phyloP scores from a whole-genome alignment of 352 stramenopile species.

The Blastocystis sp. region DNA sequence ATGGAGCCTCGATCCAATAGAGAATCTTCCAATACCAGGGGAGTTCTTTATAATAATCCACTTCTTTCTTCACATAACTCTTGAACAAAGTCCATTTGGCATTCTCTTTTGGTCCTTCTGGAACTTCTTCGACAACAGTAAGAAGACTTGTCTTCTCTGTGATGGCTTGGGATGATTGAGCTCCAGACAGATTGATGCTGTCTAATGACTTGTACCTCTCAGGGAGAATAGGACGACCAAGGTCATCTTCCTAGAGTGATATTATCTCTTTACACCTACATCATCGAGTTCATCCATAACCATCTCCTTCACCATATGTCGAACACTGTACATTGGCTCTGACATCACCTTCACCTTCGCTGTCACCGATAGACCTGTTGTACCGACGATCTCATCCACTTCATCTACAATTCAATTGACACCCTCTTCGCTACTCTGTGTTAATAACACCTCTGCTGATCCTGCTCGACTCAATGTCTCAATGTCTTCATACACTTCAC shows the following conservation, averaged over 20 bases:
- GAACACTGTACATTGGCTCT: slow-evolving; percentile 42
- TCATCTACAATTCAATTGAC: neutral
- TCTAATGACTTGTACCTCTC: neutral
- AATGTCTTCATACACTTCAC: slow-evolving; percentile 46
- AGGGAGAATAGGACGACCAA: slow-evolving; percentile 1
- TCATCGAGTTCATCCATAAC: slow-evolving; percentile 58
- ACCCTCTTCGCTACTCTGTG: neutral
- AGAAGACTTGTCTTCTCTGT: neutral
- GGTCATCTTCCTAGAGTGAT: neutral
- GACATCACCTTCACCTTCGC: slow-evolving; percentile 66
- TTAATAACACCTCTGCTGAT: slow-evolving; percentile 18
- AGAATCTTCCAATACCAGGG: slow-evolving; percentile 33
- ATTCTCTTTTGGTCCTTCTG: neutral
- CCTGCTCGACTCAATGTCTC: neutral
- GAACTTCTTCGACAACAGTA: neutral
- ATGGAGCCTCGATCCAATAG: slow-evolving; percentile 75
- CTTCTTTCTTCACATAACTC: neutral
- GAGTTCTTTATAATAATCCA: slow-evolving; percentile 40
- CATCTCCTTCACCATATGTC: slow-evolving; percentile 63
- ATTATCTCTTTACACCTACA: neutral
- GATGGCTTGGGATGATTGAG: too few species aligned
- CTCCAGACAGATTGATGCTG: neutral
- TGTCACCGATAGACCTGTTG: slow-evolving; percentile 53
- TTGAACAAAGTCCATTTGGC: slow-evolving; percentile 28
- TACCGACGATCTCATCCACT: slow-evolving; percentile 56